Base-by-base conservation (phyloP, 2,329 filamentous ascomycete species). In the Gremmenia infestans region DNA sequence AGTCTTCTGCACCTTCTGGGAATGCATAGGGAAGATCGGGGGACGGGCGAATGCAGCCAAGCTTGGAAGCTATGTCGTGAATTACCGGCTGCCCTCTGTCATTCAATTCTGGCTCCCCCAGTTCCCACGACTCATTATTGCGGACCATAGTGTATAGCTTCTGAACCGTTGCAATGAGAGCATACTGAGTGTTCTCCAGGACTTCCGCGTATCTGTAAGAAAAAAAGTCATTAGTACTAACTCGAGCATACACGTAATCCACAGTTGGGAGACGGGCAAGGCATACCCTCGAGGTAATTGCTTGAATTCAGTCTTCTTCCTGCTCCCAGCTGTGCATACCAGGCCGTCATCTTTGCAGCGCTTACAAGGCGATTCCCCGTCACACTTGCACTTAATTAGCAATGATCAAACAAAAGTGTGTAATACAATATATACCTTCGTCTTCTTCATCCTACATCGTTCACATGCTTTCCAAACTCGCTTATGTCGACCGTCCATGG, bases 241-340 rank as follows among this genome's bases (percentile, higher is more conserved):
- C 5, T 45, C 37, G 11, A 45, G 12, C 6, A 23, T 23, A 45
- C 22, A 22, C 11, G 37, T 39, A 4, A 39, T 12, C 11, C 14
- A 40, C 11, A 19, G 42, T 22, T 19, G 12, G 42, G 19, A 23
- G 17, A 45, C 42, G 42, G 25, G 48, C 23, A 39, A 14, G 19
- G 68, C 78, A 56, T 76, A 85, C 77, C 82, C 82, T 74, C 79
- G 73, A 11, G 83, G 82, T 48, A 86, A 69, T 70, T 86, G 82
- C 73, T 86, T 86, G 69, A 83, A 86, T 65, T 86, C 82, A n/a
- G 81, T 82, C 79, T 86, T 86, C 67, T 85, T 86, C 59, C 83
- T 74, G 14, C 81, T 79, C 7, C 82, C 82, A 15, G 82, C 81
- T 7, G 81, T 85, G 71, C 83, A 86, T 19, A 86, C 80, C 7